Percentiles rank a stretch among this genome's conserved stretches.
Evolutionary conservation across 2,329 filamentous ascomycete genomes (phyloP).

Genomic region (Sclerotinia glacialis): DNA sequence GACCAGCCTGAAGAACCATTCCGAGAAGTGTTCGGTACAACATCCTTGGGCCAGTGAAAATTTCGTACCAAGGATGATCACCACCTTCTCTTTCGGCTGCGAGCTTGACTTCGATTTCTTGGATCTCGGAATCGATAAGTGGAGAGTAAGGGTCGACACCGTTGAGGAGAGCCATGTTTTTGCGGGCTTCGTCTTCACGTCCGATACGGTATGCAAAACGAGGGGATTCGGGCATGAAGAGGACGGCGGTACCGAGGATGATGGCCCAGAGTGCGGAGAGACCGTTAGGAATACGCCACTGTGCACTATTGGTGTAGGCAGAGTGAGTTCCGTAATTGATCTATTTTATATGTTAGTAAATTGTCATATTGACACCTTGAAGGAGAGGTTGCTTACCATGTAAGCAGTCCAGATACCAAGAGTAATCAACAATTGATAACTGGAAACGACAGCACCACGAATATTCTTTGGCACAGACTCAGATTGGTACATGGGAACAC

Average conservation of each 20-base stretch:
- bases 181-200: constrained; percentile 48
- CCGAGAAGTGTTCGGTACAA: constrained; percentile 61
- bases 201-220: constrained; percentile 51
- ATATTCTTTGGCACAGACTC: constrained; percentile 64
- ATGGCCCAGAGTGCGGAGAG: constrained; percentile 56
- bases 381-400: constrained; percentile 42
- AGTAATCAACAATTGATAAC: constrained; percentile 68
- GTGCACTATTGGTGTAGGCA: constrained; percentile 44
- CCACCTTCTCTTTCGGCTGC: constrained; percentile 46
- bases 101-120: constrained; percentile 52
- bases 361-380: background rate
- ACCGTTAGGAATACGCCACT: constrained; percentile 62
- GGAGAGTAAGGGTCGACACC: constrained; percentile 43
- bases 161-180: constrained; percentile 47
- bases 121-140: constrained; percentile 48
- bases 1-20: constrained; percentile 60
- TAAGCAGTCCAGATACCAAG: constrained; percentile 61
- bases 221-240: constrained; percentile 55
- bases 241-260: constrained; percentile 49
- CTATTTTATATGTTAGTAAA: constrained; percentile 41
- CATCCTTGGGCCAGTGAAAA: constrained; percentile 67
- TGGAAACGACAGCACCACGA: constrained; percentile 60
- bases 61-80: constrained; percentile 48
- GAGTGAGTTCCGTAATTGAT: constrained; percentile 60
- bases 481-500: constrained; percentile 67